phyloP scores from a whole-genome alignment of 768 basidiomycete genomes.

The Phallus indusiatus region DNA sequence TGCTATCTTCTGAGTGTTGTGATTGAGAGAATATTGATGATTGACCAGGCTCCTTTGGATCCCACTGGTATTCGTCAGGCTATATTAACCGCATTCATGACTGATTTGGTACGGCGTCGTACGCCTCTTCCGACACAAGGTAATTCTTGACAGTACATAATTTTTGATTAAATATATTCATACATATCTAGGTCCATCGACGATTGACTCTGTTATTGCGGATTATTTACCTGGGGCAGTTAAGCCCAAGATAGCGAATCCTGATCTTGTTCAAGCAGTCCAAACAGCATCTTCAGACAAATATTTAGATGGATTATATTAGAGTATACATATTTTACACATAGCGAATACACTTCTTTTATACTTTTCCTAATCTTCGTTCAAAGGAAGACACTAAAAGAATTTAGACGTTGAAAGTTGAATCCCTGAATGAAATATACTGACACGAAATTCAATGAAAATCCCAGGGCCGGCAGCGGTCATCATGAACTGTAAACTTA shows the following conservation, averaged over 20 bases:
- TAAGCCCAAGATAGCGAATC: constrained; percentile 10
- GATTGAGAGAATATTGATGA: neutral
- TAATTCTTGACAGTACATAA: constrained; percentile 19
- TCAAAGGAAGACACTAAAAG: constrained; percentile 6
- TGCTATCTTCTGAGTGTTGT: neutral
- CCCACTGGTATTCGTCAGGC: constrained; percentile 54
- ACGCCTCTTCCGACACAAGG: constrained; percentile 24
- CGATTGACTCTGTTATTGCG: constrained; percentile 47
- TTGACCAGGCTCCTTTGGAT: constrained; percentile 39
- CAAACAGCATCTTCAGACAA: constrained; percentile 10
- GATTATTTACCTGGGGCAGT: constrained; percentile 52
- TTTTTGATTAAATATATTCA: neutral
- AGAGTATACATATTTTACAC: neutral
- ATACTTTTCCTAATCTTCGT: neutral
- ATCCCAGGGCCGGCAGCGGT: constrained; percentile 46
- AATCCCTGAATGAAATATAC: constrained; percentile 19
- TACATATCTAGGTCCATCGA: neutral
- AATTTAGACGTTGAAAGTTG: neutral
- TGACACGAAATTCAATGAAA: constrained; percentile 83
- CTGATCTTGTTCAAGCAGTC: constrained; percentile 11
- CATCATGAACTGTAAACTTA: constrained; percentile 89
- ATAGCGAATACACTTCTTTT: neutral
- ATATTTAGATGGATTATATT: constrained; percentile 13
- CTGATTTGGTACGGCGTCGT: constrained; percentile 42
- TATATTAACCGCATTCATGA: constrained; percentile 53